Evolutionary conservation across 306 rosid species (phyloP).

Genomic region (Vigna trinervia): DNA sequence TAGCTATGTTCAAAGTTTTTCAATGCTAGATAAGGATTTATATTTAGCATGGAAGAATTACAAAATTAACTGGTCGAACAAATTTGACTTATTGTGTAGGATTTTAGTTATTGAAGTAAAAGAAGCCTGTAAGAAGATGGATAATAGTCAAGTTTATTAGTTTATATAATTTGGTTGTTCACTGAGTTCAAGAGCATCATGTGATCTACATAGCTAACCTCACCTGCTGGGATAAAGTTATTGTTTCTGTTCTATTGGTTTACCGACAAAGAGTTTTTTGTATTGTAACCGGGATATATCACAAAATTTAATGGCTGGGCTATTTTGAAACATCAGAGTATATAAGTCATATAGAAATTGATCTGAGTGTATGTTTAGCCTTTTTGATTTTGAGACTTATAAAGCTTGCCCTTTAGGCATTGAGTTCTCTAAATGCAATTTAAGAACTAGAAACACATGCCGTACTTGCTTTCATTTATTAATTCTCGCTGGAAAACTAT

Average conservation of each 20-base stretch:
- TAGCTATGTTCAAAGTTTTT: neutral
- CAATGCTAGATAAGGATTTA: neutral
- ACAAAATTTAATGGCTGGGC: neutral
- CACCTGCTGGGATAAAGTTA: neutral
- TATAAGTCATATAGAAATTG: constrained; percentile 9
- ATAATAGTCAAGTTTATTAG: neutral
- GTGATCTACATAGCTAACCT: neutral
- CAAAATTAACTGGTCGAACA: neutral
- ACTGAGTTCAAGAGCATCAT: neutral
- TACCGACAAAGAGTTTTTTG: neutral
- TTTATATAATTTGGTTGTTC: neutral
- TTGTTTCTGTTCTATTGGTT: neutral
- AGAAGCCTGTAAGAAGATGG: neutral
- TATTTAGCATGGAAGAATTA: neutral
- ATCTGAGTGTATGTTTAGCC: constrained; percentile 15
- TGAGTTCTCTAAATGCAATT: constrained; percentile 1
- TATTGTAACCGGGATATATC: neutral
- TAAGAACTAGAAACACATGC: neutral
- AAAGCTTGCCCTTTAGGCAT: constrained; percentile 5
- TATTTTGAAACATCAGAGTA: constrained; percentile 11
- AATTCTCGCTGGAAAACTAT: constrained; percentile 14
- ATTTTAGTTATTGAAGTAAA: neutral
- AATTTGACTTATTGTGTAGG: neutral
- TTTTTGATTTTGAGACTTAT: neutral
- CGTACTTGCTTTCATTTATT: constrained; percentile 2